Evolutionary conservation across 2,329 filamentous ascomycete species (phyloP).

Genomic region (Trichoderma sp.): DNA sequence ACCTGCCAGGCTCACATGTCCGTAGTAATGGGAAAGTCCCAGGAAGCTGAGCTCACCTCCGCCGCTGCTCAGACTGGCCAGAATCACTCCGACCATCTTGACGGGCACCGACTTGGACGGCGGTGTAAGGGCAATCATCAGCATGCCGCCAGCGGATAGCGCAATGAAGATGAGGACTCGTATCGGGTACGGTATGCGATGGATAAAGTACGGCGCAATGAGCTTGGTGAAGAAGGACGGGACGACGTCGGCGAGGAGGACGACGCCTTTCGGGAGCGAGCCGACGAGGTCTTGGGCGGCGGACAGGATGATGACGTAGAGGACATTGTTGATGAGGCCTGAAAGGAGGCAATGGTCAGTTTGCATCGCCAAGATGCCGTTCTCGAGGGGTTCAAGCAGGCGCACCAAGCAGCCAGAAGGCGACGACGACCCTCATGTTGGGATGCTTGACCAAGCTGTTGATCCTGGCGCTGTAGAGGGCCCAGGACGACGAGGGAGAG

Average conservation of each 20-base stretch:
- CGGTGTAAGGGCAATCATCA: constrained; percentile 81
- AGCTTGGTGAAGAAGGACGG: constrained; percentile 89
- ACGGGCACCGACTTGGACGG: constrained; percentile 63
- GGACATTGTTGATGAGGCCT: constrained; percentile 84
- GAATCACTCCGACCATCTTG: constrained; percentile 79
- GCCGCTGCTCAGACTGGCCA: constrained; percentile 84
- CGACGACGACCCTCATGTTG: constrained; percentile 70
- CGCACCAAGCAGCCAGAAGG: constrained; percentile 93
- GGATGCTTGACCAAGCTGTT: constrained; percentile 64
- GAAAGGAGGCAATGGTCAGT: constrained; percentile 21
- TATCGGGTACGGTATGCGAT: constrained; percentile 75
- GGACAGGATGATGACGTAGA: constrained; percentile 95
- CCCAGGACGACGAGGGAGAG: constrained; percentile 67
- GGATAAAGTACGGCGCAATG: constrained; percentile 90
- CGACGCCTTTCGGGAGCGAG: constrained; percentile 85
- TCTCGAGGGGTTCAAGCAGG: no score
- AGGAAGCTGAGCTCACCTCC: constrained; percentile 90
- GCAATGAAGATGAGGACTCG: constrained; percentile 75
- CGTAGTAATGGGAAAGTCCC: constrained; percentile 90
- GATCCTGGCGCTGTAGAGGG: constrained; percentile 69
- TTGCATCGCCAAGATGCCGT: no score
- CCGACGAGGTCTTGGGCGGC: constrained; percentile 95
- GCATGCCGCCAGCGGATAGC: constrained; percentile 82
- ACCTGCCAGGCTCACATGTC: constrained; percentile 78
- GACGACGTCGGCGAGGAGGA: constrained; percentile 89